Evolutionary conservation across 2,329 filamentous ascomycete species (phyloP), one percentile per base, ranked within the genome.

Genomic region (Falciphora oryzae): DNA sequence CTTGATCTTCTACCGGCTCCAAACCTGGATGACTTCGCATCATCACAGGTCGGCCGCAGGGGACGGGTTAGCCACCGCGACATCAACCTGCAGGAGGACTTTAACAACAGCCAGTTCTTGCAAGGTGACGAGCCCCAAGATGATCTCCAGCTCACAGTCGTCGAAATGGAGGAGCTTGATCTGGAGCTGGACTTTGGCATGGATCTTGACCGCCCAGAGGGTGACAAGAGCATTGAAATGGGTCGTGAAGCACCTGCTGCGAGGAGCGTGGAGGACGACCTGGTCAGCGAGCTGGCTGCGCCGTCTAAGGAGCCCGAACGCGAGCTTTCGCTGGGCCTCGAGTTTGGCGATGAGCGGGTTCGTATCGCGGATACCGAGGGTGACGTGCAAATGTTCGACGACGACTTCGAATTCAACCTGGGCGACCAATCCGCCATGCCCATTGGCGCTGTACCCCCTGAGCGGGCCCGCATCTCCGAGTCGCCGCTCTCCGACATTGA

Each of bases 201-300:
- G 67, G 88, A 87, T 69, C 80, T 92, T 44, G 89, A 92, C 69
- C 86, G 84, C 44, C 84, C 77, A 27, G 74, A 69, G 65, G 74
- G 76, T 68, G 84, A 85, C 66, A 78, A 79, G 66, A 95, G 89
- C 71, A 88, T 97, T 65, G 95, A 99, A 88, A 83, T 92, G 70
- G 95, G 94, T 72, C 90, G 94, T 87, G 89, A 96, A 70, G 93
- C 91, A 27, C 88, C 91, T 5, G 82, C 85, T 22, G 81, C 89
- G 29, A 83, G 85, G 59, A 80, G 86, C 2, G 77, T 89, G 27
- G 91, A 91, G 68, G 88, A 91, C 56, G 87, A 91, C 68, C 85
- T 93, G 63, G 79, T 89, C 66, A 85, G 84, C 67, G 88, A 91
- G 65, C 72, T 89, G 53, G 86, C 89, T 68, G 77, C 86, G 66